Evolutionary conservation across 805 yeast genomes (phyloP).

Genomic region (Wickerhamomyces tratensis): DNA sequence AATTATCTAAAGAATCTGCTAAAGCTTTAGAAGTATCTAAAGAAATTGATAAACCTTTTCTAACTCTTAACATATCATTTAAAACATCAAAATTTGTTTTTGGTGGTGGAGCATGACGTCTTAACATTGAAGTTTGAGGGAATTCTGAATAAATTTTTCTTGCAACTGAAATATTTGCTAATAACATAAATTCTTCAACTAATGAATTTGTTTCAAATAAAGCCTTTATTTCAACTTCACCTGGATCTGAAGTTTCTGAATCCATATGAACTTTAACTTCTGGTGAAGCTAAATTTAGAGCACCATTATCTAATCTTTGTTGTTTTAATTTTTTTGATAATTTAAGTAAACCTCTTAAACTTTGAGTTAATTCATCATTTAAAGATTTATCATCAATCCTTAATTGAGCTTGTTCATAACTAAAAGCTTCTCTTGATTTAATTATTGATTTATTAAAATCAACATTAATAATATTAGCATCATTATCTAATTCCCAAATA

Average conservation of each 20-base stretch:
- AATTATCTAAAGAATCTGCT: conserved; percentile 88
- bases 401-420: conserved; percentile 87
- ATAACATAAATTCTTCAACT: conserved; percentile 97
- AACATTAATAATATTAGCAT: conserved; percentile 76
- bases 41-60: conserved; percentile 68
- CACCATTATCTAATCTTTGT: conserved; percentile 88
- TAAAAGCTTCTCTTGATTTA: conserved; percentile 86
- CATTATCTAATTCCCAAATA: conserved; percentile 85
- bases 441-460: conserved; percentile 82
- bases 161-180: conserved; percentile 95
- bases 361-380: conserved; percentile 77
- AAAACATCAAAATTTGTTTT: conserved; percentile 82
- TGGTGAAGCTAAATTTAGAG: conserved; percentile 92
- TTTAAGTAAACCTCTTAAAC: conserved; percentile 73
- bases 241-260: conserved; percentile 94
- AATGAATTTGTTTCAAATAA: conserved; percentile 86
- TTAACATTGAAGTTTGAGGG: conserved; percentile 97
- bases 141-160: conserved; percentile 83
- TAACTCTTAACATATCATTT: conserved; percentile 78
- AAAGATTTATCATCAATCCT: conserved; percentile 74
- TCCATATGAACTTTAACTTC: conserved; percentile 97
- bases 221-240: conserved; percentile 87
- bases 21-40: conserved; percentile 82
- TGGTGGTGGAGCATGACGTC: conserved; percentile 98
- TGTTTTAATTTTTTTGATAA: conserved; percentile 82